These are phyloP conservation scores for Hypsizygus marmoreus DNA, from an alignment of 768 basidiomycete genomes.

Conservation along the genomic window DNA sequence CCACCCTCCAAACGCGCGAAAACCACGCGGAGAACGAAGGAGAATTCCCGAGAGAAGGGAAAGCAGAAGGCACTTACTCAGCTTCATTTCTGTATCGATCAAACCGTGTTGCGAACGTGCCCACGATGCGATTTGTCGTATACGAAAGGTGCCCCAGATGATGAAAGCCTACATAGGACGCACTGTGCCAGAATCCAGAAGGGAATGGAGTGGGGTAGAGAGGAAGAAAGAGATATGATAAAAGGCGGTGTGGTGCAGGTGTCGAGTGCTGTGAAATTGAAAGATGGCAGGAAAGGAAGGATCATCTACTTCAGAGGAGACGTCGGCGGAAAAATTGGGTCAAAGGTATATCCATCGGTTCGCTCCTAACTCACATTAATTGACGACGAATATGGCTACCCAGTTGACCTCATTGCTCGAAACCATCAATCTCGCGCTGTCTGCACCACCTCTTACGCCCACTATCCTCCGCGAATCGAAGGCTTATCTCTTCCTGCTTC, in stretches of 20 bases:
- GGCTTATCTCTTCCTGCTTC: constrained; percentile 73
- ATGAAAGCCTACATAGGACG: constrained; percentile 71
- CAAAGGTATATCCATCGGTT: constrained; percentile 63
- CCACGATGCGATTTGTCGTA: constrained; percentile 71
- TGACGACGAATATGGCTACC: too few species aligned
- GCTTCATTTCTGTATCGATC: constrained; percentile 76
- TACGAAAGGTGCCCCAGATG: constrained; percentile 77
- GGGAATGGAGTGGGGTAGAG: constrained; percentile 85
- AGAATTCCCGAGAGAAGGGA: too few species aligned
- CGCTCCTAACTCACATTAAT: too few species aligned
- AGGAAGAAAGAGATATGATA: constrained; percentile 68
- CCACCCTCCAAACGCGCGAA: constrained; percentile 39
- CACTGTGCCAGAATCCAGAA: constrained; percentile 78
- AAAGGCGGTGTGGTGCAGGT: constrained; percentile 58
- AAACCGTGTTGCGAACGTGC: constrained; percentile 66
- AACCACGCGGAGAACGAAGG: constrained; percentile 18
- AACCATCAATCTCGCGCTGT: constrained; percentile 73
- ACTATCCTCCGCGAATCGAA: constrained; percentile 66
- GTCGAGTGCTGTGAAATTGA: constrained; percentile 53
- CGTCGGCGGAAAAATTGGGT: constrained; percentile 67
- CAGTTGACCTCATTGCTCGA: constrained; percentile 69
- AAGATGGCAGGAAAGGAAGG: constrained; percentile 61
- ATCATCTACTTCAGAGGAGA: constrained; percentile 71
- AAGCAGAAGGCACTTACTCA: constrained; percentile 65
- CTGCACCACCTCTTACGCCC: constrained; percentile 66